phyloP scores from a whole-genome alignment of 169 alveolate genomes.

The Eimeria tenella region DNA sequence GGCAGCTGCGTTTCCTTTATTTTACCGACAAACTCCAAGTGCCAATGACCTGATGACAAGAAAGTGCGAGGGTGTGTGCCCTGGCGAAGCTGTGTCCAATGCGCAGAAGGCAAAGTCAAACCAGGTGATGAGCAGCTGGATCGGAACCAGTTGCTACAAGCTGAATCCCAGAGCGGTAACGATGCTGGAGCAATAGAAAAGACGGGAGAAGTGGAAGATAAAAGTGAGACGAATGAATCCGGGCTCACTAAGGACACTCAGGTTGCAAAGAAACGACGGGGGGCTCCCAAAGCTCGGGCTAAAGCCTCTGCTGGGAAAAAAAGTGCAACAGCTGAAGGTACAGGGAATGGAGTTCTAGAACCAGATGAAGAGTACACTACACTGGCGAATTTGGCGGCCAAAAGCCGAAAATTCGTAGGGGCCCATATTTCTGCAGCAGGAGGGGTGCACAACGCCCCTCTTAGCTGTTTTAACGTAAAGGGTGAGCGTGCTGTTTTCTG shows the following conservation, averaged over 20 bases:
- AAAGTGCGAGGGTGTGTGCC: neutral
- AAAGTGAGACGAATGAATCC: neutral
- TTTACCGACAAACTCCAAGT: too few relatives aligned
- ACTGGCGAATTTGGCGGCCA: constrained; percentile 73
- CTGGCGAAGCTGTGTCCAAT: neutral
- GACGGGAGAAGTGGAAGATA: neutral
- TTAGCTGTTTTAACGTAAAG: constrained; percentile 88
- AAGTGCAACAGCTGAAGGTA: constrained; percentile 66
- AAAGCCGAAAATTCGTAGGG: constrained; percentile 88
- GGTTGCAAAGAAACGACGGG: constrained; percentile 53
- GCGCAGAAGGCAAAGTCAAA: constrained; percentile 3
- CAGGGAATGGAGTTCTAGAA: neutral
- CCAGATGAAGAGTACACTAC: constrained; percentile 77
- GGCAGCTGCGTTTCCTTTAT: neutral
- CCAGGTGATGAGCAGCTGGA: neutral
- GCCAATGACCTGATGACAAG: too few relatives aligned
- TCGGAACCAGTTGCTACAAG: neutral
- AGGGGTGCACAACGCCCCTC: constrained; percentile 90
- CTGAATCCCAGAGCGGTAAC: constrained; percentile 12
- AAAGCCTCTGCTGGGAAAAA: constrained; percentile 48
- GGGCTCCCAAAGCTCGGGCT: constrained; percentile 37
- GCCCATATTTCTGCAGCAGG: constrained; percentile 95
- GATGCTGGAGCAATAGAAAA: neutral
- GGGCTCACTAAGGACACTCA: constrained; percentile 7
- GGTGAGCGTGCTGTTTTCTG: constrained; percentile 74